Evolutionary conservation across 192 early-diverging fungal genomes (phyloP), one percentile per base, ranked within the genome.

Genomic region (Martensiomyces pterosporus): DNA sequence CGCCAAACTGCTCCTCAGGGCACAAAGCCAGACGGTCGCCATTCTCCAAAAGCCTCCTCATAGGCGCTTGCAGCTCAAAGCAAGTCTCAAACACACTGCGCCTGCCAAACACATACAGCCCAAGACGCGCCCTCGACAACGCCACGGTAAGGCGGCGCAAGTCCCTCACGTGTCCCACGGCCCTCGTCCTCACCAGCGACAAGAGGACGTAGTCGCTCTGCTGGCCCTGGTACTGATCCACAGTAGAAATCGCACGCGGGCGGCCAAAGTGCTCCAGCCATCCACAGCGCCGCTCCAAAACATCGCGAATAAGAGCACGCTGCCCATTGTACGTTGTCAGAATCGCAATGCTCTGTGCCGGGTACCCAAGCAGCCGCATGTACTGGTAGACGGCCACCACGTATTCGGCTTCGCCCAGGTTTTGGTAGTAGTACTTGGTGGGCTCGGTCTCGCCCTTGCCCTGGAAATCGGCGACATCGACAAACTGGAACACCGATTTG

Each of bases 281-380:
- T 2, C 67, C 54, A 59, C 97, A 99, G 10, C 93, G 79, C 43
- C 80, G 72, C 21, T 86, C 72, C 18, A 99, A 57, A 0, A 99
- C 92, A 66, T 98, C 95, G 18, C 78, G 70, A 48, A 99, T 89
- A 42, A 99, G 78, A 37, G 92, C 87, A 23, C 84, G 82, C 62
- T 99, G 97, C 17, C 97, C 97, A 56, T 98, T 95, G 52, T 99
- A 99, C 0, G 97, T 93, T 9, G 97, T 97, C 48, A 99, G 63
- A 29, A 99, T 90, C 0, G 89, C 78, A 40, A 99, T 96, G 23
- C 82, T 82, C n/a, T 86, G 81, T 0, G 89, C 80, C 3, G 93
- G 86, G 47, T 98, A 97, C 1, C 97, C 97, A 39, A 92, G 44
- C 24, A 96, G 64, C 27, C 93, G 78, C 95, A 99, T 94, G 76